These are phyloP conservation scores for Penicillium soppii DNA, from an alignment of 495 filamentous ascomycete genomes.

Conservation along the genomic window DNA sequence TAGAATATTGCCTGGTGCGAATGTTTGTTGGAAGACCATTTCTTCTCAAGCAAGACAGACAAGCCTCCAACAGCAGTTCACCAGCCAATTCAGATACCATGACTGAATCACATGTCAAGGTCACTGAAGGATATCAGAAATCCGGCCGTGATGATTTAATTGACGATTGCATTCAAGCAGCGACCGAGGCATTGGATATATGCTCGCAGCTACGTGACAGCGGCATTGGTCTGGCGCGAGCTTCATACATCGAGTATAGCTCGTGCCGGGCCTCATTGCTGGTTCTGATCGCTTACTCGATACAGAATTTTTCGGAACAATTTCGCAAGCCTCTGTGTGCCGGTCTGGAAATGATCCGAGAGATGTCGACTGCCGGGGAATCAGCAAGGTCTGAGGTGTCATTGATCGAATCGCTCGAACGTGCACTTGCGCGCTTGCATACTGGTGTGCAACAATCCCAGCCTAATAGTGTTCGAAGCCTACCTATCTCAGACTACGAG, in stretches of 20 bases:
- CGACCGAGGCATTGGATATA: conserved; percentile 22
- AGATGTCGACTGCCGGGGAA: conserved; percentile 34
- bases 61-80: conserved; percentile 1
- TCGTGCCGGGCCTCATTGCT: conserved; percentile 36
- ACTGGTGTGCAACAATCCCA: conserved; percentile 3
- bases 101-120: background rate
- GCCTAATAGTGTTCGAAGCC: background rate
- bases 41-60: conserved; percentile 17
- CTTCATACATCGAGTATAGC: conserved; percentile 40
- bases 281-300: conserved; percentile 32
- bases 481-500: conserved; percentile 20
- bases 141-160: conserved; percentile 18
- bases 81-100: conserved; percentile 4
- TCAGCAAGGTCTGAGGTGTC: conserved; percentile 35
- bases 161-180: conserved; percentile 28
- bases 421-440: conserved; percentile 23
- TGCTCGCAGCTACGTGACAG: conserved; percentile 26
- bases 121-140: background rate
- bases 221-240: conserved; percentile 29
- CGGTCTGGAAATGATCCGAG: conserved; percentile 33
- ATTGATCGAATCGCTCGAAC: conserved; percentile 34
- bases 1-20: conserved; percentile 31
- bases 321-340: conserved; percentile 17
- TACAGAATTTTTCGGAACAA: conserved; percentile 22
- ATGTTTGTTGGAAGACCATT: conserved; percentile 38